Base-by-base conservation (phyloP, 148 eudicot genomes). In the Silene uniflora region DNA sequence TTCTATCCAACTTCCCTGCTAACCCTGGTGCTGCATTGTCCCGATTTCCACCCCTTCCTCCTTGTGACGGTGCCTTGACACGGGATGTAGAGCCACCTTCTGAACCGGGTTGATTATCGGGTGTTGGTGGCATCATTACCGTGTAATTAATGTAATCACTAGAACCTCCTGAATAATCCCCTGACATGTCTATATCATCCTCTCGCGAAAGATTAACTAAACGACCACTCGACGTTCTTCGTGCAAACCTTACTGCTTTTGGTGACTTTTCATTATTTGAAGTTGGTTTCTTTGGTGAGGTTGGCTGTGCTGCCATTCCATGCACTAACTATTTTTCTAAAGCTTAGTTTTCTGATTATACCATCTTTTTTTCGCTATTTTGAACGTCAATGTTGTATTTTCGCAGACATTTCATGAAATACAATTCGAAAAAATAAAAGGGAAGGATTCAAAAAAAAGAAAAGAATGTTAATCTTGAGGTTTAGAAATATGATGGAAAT, bases 41-140 rank as follows among this genome's bases (percentile, higher is more conserved):
- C 5, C 72, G 75, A 54, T 58, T 77, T 13, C 73, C 73, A 6
- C 70, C 62, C 6, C 73, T 13, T 14, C 67, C 62, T 56, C 82
- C 64, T 72, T 78, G 82, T 9, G 80, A 12, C 35, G 79, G 84
- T 6, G 62, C 52, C 17, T 79, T 81, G 17, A 64, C n/a, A 23
- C 72, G 58, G 16, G 81, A 70, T 13, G 72, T 63, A 12, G 78
- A 59, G 9, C 22, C 80, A 17, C 71, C 68, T 29, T 55, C 46
- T 47, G 67, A 77, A 32, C 81, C 86, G 0, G 90, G 90, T 67
- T 89, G 90, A 70, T 92, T 93, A 69, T 93, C 98, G 8, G 96
- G 98, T 2, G 98, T 90, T 44, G 98, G 91, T 2, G 98, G 98
- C 98, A 90, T 85, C 71, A 87, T 67, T 29, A 92, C 93, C 0